Evolutionary conservation across 176 grass and related monocot genomes (phyloP).

Genomic region (Thalia dealbata): DNA sequence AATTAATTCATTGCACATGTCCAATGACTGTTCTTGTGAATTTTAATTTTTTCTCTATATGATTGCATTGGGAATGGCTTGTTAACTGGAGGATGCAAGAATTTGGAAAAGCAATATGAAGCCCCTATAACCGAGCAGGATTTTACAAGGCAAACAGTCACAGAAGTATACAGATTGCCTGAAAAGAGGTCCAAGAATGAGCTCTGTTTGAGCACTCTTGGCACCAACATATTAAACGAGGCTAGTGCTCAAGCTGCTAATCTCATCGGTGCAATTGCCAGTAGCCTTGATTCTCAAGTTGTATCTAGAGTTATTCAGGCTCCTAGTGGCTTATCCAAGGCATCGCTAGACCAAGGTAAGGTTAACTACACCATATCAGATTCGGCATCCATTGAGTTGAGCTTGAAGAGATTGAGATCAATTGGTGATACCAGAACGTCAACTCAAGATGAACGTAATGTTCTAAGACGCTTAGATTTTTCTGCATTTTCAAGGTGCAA

Average conservation of each 20-base stretch:
- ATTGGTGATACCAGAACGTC: constrained; percentile 20
- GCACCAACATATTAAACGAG: constrained; percentile 29
- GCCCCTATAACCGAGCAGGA: constrained; percentile 20
- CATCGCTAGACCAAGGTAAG: constrained; percentile 27
- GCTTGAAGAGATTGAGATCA: constrained; percentile 63
- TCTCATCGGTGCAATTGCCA: constrained; percentile 54
- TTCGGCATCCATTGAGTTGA: constrained; percentile 55
- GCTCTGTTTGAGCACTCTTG: constrained; percentile 16
- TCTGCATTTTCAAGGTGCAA: constrained; percentile 75
- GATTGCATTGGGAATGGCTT: constrained; percentile 56
- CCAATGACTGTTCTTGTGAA: neutral
- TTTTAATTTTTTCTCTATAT: constrained; percentile 22
- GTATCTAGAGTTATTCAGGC: constrained; percentile 22
- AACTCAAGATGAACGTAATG: constrained; percentile 42
- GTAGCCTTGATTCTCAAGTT: constrained; percentile 25
- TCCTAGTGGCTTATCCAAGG: constrained; percentile 38
- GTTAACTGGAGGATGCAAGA: constrained; percentile 47
- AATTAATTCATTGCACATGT: neutral
- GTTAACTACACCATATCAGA: constrained; percentile 1
- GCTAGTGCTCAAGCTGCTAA: constrained; percentile 48
- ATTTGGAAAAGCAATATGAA: constrained; percentile 16
- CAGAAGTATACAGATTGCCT: constrained; percentile 18
- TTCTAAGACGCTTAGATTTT: constrained; percentile 44
- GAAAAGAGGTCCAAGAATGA: constrained; percentile 26
- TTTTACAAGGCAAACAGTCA: constrained; percentile 24